Evolutionary conservation across 805 yeast species (phyloP).

Genomic region (Candida suzukii): DNA sequence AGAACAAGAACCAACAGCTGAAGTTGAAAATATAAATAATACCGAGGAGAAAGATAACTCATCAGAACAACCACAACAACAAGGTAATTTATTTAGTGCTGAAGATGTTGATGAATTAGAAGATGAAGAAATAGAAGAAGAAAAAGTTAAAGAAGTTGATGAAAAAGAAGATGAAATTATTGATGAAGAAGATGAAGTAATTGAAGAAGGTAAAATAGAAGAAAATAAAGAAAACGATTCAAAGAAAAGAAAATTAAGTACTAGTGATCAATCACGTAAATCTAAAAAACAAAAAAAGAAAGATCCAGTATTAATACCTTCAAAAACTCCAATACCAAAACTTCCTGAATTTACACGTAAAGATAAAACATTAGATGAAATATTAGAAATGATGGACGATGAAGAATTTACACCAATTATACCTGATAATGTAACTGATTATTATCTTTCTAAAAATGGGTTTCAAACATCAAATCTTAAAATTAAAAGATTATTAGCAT

Average conservation of each 20-base stretch:
- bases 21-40: neutral
- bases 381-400: conserved; percentile 84
- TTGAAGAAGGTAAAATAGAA: neutral
- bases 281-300: conserved; percentile 16
- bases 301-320: conserved; percentile 21
- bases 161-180: conserved; percentile 1
- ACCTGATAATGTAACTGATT: conserved; percentile 95
- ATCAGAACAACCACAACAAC: neutral
- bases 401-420: conserved; percentile 93
- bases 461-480: conserved; percentile 72
- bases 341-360: conserved; percentile 66
- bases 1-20: neutral
- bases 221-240: neutral
- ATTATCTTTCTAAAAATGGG: conserved; percentile 80
- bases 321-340: conserved; percentile 32
- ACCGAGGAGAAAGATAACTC: neutral
- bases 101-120: conserved; percentile 12
- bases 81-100: conserved; percentile 10
- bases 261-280: no score
- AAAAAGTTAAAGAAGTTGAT: neutral
- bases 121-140: conserved; percentile 5
- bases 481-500: conserved; percentile 76
- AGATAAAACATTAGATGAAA: conserved; percentile 78
- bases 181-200: neutral
- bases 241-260: no score